Conservation (phyloP, 2,329 filamentous ascomycete species). For the Leptoxyphium fumago region DNA sequence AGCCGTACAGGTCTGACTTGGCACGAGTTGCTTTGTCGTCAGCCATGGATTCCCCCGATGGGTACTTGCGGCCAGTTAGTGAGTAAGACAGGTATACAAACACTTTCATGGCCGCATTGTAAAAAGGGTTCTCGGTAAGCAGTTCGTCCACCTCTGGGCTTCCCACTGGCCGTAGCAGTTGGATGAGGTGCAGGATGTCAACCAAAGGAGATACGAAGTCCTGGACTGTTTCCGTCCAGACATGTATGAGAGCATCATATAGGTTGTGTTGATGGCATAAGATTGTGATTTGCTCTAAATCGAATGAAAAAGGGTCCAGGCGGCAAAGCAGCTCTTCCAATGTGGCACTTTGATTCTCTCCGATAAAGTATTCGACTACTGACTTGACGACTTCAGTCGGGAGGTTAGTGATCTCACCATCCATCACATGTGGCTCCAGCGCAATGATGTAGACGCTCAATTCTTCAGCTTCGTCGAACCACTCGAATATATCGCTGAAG, state of each 20-base stretch:
- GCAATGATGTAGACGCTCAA: slow-evolving; percentile 73
- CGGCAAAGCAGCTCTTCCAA: slow-evolving; percentile 92
- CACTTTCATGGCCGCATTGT: slow-evolving; percentile 69
- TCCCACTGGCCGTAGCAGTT: slow-evolving; percentile 34
- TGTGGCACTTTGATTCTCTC: slow-evolving; percentile 56
- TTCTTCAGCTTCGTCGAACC: slow-evolving; percentile 64
- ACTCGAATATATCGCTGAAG: slow-evolving; percentile 81
- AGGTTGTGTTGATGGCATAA: slow-evolving; percentile 84
- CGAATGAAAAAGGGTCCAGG: slow-evolving; percentile 77
- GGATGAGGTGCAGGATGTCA: slow-evolving; percentile 56
- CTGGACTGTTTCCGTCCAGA: slow-evolving; percentile 81
- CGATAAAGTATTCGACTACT: slow-evolving; percentile 67
- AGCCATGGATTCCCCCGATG: slow-evolving; percentile 60
- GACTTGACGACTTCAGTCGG: slow-evolving; percentile 78
- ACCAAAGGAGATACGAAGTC: slow-evolving; percentile 87
- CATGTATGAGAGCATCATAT: slow-evolving; percentile 90
- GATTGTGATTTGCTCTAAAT: slow-evolving; percentile 81
- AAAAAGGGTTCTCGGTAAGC: slow-evolving; percentile 26
- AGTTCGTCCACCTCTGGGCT: slow-evolving; percentile 39
- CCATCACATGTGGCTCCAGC: slow-evolving; percentile 75
- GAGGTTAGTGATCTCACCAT: slow-evolving; percentile 56
- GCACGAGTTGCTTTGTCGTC: slow-evolving; percentile 60
- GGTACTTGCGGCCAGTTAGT: slow-evolving; percentile 81
- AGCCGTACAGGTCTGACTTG: slow-evolving; percentile 82
- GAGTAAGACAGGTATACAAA: slow-evolving; percentile 91